Percentiles rank a stretch among this genome's conserved stretches.
phyloP scores from a whole-genome alignment of 768 basidiomycete genomes.

The Boletus subparvulus region DNA sequence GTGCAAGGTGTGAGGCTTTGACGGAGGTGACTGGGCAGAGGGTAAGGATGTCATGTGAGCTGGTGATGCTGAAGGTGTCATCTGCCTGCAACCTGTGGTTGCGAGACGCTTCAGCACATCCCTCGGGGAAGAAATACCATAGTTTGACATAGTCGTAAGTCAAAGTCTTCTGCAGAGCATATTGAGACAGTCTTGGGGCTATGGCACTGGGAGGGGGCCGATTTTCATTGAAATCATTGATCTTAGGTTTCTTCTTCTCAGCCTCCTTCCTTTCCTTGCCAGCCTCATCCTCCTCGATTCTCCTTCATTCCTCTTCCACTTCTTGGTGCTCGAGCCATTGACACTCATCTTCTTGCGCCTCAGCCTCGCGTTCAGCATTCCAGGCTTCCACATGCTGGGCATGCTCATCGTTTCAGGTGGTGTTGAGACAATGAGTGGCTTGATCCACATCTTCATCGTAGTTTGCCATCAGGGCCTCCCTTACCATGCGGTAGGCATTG shows the following conservation, averaged over 20 bases:
- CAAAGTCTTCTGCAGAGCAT: slow-evolving; percentile 3
- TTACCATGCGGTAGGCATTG: neutral
- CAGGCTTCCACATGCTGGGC: neutral
- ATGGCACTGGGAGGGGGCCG: neutral
- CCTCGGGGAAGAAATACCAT: slow-evolving; percentile 12
- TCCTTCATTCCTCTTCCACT: neutral
- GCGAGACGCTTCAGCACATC: neutral
- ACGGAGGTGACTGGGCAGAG: slow-evolving; percentile 14
- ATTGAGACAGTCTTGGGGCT: neutral
- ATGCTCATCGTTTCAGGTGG: neutral
- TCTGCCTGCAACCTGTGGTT: neutral
- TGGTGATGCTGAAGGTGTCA: slow-evolving; percentile 12
- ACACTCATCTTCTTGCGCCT: neutral
- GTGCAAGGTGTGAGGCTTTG: slow-evolving; percentile 17
- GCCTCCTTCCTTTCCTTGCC: neutral
- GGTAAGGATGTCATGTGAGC: slow-evolving; percentile 1
- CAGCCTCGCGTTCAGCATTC: neutral
- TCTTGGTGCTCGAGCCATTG: neutral
- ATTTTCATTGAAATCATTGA: neutral
- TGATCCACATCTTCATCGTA: neutral
- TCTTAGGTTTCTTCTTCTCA: neutral
- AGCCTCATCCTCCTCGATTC: neutral
- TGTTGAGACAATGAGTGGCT: neutral
- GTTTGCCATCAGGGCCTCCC: neutral
- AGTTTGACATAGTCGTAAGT: slow-evolving; percentile 1